phyloP scores from a whole-genome alignment of 2,329 filamentous ascomycete species.

The Colletotrichum gigasporum region DNA sequence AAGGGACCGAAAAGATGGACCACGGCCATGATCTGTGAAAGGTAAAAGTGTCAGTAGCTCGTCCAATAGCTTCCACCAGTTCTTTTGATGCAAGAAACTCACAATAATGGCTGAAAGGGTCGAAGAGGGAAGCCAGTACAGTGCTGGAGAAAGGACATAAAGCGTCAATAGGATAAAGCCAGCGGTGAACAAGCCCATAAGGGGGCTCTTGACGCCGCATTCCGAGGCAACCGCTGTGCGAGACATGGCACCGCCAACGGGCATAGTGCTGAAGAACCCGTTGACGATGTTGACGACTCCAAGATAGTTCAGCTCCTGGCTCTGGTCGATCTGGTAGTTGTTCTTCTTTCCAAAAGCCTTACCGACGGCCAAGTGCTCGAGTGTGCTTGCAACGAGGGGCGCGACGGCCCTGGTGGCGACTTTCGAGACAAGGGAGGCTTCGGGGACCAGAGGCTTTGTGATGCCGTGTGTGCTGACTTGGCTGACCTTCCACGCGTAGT shows the following conservation, averaged over 20 bases:
- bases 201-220: slow-evolving; percentile 69
- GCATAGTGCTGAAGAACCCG: slow-evolving; percentile 71
- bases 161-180: slow-evolving; percentile 70
- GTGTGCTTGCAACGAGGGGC: slow-evolving; percentile 67
- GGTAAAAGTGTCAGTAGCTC: background rate
- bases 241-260: slow-evolving; percentile 73
- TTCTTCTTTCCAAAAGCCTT: slow-evolving; percentile 71
- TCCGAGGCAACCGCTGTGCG: slow-evolving; percentile 74
- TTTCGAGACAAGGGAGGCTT: slow-evolving; percentile 36
- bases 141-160: slow-evolving; percentile 66
- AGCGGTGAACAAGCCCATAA: slow-evolving; percentile 68
- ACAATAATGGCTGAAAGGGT: slow-evolving; percentile 74
- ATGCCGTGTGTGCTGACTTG: slow-evolving; percentile 65
- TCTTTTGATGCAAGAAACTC: slow-evolving; percentile 54
- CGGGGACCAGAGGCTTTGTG: slow-evolving; percentile 59
- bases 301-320: slow-evolving; percentile 72
- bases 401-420: slow-evolving; percentile 65
- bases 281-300: slow-evolving; percentile 72
- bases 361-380: slow-evolving; percentile 73
- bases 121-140: slow-evolving; percentile 75
- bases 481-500: slow-evolving; percentile 66
- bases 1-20: slow-evolving; percentile 25
- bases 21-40: slow-evolving; percentile 20
- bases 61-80: no score
- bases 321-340: slow-evolving; percentile 70